Evolutionary conservation across 176 grass and related monocot species (phyloP).

Genomic region (Cenchrus fungigraminus): DNA sequence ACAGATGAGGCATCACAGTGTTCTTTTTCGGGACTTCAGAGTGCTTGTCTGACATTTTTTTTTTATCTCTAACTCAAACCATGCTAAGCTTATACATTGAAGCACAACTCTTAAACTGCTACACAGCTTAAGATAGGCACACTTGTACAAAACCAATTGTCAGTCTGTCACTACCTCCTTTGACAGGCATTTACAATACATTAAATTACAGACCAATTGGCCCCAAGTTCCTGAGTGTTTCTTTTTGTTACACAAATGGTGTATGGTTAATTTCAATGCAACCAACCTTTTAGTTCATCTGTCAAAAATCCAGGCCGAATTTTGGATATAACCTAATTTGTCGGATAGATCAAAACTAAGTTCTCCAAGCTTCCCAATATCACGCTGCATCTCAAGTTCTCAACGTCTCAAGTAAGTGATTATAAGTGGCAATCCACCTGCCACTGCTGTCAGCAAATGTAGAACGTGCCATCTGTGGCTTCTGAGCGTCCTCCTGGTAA

Average conservation of each 20-base stretch:
- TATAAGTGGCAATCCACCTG: not conserved
- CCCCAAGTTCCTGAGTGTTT: not conserved
- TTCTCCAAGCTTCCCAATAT: not conserved
- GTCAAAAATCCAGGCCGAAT: not conserved
- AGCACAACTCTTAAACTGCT: not conserved
- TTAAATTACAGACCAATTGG: not conserved
- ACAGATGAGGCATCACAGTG: not conserved
- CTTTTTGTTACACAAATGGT: not conserved
- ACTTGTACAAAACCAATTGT: not conserved
- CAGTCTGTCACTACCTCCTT: not conserved
- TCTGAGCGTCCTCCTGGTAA: constrained; percentile 24
- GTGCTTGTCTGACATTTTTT: not conserved
- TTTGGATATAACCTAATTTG: constrained; percentile 4
- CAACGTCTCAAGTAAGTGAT: not conserved
- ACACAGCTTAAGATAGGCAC: not conserved
- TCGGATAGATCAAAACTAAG: not conserved
- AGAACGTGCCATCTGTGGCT: constrained; percentile 21
- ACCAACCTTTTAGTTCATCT: not conserved
- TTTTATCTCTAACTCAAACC: not conserved
- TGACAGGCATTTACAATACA: constrained; percentile 15
- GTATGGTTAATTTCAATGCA: not conserved
- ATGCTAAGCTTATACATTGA: constrained; percentile 19
- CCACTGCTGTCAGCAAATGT: constrained; percentile 5
- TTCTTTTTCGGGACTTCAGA: not conserved
- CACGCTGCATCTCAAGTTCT: constrained; percentile 4